Conservation (phyloP, 2,329 filamentous ascomycete genomes). For the Ceratocystis variospora region DNA sequence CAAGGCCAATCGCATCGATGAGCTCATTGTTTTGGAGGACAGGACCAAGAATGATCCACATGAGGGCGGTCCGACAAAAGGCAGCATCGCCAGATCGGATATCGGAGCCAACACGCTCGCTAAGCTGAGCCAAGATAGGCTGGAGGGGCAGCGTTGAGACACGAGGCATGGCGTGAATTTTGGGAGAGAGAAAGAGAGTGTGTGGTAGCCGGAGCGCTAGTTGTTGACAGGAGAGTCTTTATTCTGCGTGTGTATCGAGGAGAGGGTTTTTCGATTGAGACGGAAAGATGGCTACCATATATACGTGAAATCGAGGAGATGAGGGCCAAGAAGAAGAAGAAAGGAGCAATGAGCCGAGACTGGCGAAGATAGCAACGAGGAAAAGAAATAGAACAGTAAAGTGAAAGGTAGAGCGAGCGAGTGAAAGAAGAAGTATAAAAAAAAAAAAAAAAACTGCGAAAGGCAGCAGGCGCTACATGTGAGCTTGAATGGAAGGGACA, state of each 20-base stretch:
- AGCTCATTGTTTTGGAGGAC: constrained; percentile 8
- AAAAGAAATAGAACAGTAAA: constrained; percentile 8
- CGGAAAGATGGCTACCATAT: neutral
- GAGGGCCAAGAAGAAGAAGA: neutral
- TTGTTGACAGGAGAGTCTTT: neutral
- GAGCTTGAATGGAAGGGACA: neutral
- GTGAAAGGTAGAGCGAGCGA: constrained; percentile 6
- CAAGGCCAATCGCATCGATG: constrained; percentile 15
- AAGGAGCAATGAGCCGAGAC: neutral
- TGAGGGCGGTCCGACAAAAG: constrained; percentile 17
- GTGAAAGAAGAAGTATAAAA: neutral
- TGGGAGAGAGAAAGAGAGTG: neutral
- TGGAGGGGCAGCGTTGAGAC: neutral
- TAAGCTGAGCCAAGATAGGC: constrained; percentile 1
- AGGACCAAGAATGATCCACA: constrained; percentile 16
- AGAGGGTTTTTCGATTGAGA: neutral
- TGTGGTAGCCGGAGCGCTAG: too few relatives aligned
- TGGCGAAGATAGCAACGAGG: neutral
- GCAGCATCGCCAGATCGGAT: constrained; percentile 16
- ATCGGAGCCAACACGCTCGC: constrained; percentile 14
- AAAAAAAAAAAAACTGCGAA: neutral
- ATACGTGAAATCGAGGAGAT: neutral
- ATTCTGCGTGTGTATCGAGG: neutral
- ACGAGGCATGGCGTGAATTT: neutral
- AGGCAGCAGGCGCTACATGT: neutral